Evolutionary conservation across 768 basidiomycete genomes (phyloP), one percentile per base, ranked within the genome.

Genomic region (Crassisporium funariophilum): DNA sequence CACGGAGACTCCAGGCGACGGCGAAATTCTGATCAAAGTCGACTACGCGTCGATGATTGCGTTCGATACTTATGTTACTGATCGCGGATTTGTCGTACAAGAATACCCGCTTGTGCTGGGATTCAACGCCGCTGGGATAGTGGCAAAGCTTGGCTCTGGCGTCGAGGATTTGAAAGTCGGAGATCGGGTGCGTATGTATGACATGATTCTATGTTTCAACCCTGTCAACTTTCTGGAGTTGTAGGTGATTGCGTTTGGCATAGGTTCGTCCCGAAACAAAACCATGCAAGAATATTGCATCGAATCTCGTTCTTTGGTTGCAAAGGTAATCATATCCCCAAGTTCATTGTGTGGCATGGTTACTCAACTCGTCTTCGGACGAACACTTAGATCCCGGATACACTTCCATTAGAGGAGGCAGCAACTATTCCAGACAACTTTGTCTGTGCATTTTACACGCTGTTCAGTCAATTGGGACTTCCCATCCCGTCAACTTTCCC

Each of bases 401-500:
- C 41, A 15, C 41, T 75, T 23, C 40, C 71, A 0, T 59, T 78
- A 5, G 71, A 67, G 35, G 57, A 58, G 16, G 68, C 64, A 6
- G 65, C 68, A 9, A 67, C 71, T 0, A 54, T 73, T 35, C 71
- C 75, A 10, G 73, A 73, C 51, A 72, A 73, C 53, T 74, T 72
- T 39, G 64, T 73, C 39, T 70, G 67, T 16, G 65, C 71, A 2
- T 73, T 69, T 46, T 69, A 68, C 54, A 70, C 71, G 5, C 48
- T 76, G 5, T 73, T 74, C 52, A 66, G 65, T 35, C 65, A 68
- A 31, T 57, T 78, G 12, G 60, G 55, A 5, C 57, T 76, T 17
- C 71, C 73, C 9, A 22, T 63, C 7, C 68, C 73, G 8, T 37
- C 57, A 1, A 55, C 58, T 3, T 67, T 71, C 46, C 70, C 73